phyloP scores from a whole-genome alignment of 2,329 filamentous ascomycete species.

The Penicillium corylophilum region DNA sequence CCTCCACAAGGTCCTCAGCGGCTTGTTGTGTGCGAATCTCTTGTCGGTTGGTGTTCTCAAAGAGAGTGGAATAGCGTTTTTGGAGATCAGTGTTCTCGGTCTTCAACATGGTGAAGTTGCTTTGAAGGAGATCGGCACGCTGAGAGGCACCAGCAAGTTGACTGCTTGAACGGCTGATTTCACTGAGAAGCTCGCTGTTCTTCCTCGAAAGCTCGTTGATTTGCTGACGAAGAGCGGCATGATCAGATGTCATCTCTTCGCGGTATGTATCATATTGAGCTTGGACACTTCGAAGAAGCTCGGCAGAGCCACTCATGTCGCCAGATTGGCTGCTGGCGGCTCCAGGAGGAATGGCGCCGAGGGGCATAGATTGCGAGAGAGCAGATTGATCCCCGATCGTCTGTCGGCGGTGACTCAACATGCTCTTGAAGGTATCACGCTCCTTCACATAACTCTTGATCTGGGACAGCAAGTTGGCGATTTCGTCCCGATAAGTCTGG shows the following conservation, averaged over 20 bases:
- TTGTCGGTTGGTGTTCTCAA: slow-evolving; percentile 82
- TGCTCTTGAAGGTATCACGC: slow-evolving; percentile 94
- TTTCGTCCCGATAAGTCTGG: slow-evolving; percentile 78
- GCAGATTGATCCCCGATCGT: slow-evolving; percentile 60
- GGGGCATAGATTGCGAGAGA: slow-evolving; percentile 70
- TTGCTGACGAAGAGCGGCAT: slow-evolving; percentile 79
- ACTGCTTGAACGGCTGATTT: slow-evolving; percentile 75
- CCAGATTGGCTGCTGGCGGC: slow-evolving; percentile 44
- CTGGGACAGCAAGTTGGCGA: slow-evolving; percentile 75
- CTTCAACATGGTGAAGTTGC: slow-evolving; percentile 80
- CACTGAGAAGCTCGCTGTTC: slow-evolving; percentile 77
- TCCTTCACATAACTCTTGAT: slow-evolving; percentile 94
- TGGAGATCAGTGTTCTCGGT: slow-evolving; percentile 83
- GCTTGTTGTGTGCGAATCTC: slow-evolving; percentile 88
- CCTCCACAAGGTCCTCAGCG: slow-evolving; percentile 88
- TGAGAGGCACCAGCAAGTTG: slow-evolving; percentile 80
- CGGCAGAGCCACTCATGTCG: slow-evolving; percentile 69
- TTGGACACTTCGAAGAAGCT: slow-evolving; percentile 82
- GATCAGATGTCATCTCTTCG: slow-evolving; percentile 78
- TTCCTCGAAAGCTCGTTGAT: slow-evolving; percentile 77
- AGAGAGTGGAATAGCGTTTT: slow-evolving; percentile 72
- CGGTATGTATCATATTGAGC: slow-evolving; percentile 86
- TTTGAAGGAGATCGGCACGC: slow-evolving; percentile 83
- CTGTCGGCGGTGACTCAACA: slow-evolving; percentile 75
- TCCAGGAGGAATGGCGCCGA: slow-evolving; percentile 49